Evolutionary conservation across 805 yeast genomes (phyloP).

Genomic region (Ogataea paradorogensis): DNA sequence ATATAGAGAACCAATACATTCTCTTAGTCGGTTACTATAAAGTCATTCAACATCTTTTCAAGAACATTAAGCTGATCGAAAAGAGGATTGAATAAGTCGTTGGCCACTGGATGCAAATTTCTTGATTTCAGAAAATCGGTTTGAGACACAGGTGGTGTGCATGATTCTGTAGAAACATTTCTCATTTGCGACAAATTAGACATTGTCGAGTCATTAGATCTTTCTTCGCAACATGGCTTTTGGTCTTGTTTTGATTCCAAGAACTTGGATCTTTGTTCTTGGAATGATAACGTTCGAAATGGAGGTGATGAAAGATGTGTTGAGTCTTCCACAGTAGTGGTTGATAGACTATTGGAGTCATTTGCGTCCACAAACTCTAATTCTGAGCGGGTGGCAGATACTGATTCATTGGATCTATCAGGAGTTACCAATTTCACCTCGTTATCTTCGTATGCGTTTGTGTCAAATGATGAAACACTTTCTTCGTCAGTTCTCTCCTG

Average conservation of each 20-base stretch:
- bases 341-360: constrained; percentile 3
- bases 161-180: constrained; percentile 17
- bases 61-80: constrained; percentile 41
- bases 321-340: constrained; percentile 8
- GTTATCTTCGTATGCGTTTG: constrained; percentile 1
- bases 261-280: constrained; percentile 21
- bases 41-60: constrained; percentile 28
- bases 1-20: neutral
- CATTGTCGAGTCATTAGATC: constrained; percentile 4
- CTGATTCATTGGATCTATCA: constrained; percentile 24
- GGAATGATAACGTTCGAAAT: constrained; percentile 20
- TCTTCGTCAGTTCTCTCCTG: constrained; percentile 7
- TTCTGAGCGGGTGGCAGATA: constrained; percentile 27
- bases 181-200: constrained; percentile 4
- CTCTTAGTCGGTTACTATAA: constrained; percentile 13
- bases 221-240: neutral
- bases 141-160: constrained; percentile 21
- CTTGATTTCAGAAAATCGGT: neutral
- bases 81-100: constrained; percentile 56
- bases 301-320: constrained; percentile 2
- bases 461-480: constrained; percentile 10
- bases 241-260: constrained; percentile 11
- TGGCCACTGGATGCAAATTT: constrained; percentile 43
- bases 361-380: constrained; percentile 7
- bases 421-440: neutral